phyloP scores from a whole-genome alignment of 331 rosid species.

The Dryas integrifolia region DNA sequence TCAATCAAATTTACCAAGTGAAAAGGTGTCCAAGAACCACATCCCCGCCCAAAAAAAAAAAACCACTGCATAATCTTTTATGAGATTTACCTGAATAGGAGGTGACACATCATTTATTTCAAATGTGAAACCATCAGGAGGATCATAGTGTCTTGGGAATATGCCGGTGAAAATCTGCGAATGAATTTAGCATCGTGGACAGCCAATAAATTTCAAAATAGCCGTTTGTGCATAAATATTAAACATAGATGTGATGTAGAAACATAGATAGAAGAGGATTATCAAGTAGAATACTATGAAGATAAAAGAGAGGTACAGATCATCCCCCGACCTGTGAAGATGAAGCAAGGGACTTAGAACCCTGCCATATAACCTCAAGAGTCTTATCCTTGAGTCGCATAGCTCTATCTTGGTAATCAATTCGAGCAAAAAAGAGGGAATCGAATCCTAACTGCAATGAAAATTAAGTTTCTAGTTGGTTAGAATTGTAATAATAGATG shows the following conservation, averaged over 20 bases:
- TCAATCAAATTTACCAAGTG: conserved; percentile 31
- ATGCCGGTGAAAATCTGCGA: conserved; percentile 86
- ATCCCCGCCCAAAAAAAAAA: not conserved
- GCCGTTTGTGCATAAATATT: not conserved
- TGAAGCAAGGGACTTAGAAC: conserved; percentile 70
- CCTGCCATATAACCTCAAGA: conserved; percentile 90
- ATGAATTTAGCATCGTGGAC: conserved; percentile 14
- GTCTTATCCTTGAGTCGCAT: conserved; percentile 62
- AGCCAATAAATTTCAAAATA: conserved; percentile 15
- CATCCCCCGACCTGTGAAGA: conserved; percentile 62
- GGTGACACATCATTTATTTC: conserved; percentile 85
- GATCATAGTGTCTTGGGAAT: conserved; percentile 87
- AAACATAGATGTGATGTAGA: not conserved
- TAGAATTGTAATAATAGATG: not conserved
- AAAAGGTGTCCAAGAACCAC: not conserved
- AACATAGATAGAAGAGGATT: not conserved
- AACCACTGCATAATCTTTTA: not conserved
- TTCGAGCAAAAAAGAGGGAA: conserved; percentile 81
- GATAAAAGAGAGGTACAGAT: not conserved
- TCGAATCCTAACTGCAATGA: conserved; percentile 76
- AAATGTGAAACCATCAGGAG: conserved; percentile 86
- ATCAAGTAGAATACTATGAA: not conserved
- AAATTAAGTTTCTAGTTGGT: conserved; percentile 1
- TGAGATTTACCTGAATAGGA: conserved; percentile 65
- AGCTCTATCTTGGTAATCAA: conserved; percentile 89